Conservation (phyloP, 495 filamentous ascomycete species). For the Penicillium goetzii region DNA sequence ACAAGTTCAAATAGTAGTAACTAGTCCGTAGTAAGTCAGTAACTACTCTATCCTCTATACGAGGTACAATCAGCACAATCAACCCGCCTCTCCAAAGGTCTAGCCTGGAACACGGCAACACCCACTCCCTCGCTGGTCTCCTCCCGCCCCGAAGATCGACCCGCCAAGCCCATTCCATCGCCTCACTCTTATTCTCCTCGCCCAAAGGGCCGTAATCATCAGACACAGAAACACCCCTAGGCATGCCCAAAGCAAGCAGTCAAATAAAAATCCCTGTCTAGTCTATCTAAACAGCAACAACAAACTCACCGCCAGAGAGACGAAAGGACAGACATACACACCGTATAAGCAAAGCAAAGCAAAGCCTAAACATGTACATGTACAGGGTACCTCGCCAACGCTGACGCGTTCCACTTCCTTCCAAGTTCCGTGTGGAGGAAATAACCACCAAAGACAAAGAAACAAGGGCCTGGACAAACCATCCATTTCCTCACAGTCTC, state of each 20-base stretch:
- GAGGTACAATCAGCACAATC: not conserved
- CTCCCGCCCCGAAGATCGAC: constrained; percentile 12
- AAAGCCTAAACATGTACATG: not conserved
- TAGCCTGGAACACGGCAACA: not conserved
- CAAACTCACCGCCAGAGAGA: not conserved
- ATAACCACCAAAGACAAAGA: not conserved
- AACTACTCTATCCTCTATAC: not conserved
- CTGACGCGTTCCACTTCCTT: not conserved
- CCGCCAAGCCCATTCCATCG: constrained; percentile 24
- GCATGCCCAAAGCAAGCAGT: constrained; percentile 14
- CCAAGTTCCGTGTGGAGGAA: not conserved
- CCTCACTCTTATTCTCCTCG: constrained; percentile 26
- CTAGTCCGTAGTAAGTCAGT: not conserved
- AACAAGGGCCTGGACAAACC: not conserved
- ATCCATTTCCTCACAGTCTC: too few relatives aligned
- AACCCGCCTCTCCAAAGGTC: not conserved
- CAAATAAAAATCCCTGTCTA: constrained; percentile 6
- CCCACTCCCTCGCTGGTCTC: constrained; percentile 3
- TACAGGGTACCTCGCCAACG: not conserved
- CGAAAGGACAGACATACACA: not conserved
- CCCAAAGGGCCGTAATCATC: constrained; percentile 11
- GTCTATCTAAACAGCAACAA: not conserved
- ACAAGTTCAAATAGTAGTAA: not conserved
- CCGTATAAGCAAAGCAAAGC: constrained; percentile 1
- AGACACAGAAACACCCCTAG: constrained; percentile 11